Conservation (phyloP, 2,329 filamentous ascomycete genomes). For the Paracorniculantispora psalliotae region DNA sequence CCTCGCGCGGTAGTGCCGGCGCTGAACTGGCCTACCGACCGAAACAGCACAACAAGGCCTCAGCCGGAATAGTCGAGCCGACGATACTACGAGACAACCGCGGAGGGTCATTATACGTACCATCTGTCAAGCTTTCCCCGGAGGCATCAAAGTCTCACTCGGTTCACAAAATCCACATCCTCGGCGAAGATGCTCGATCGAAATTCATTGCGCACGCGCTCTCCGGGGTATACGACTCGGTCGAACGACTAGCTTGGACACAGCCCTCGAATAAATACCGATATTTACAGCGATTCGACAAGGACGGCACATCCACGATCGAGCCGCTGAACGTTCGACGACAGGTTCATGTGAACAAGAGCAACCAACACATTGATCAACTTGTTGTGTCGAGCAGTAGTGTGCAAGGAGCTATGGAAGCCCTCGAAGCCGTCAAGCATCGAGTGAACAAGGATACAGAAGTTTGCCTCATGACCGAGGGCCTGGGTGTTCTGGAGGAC, state of each 20-base stretch:
- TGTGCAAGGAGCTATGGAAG: conserved; percentile 49
- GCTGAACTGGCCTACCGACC: conserved; percentile 9
- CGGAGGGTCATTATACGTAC: conserved; percentile 27
- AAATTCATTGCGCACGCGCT: conserved; percentile 38
- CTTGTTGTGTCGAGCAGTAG: conserved; percentile 63
- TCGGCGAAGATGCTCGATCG: conserved; percentile 37
- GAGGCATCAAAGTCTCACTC: conserved; percentile 27
- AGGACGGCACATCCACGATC: conserved; percentile 17
- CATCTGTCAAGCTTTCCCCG: conserved; percentile 32
- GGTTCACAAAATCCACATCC: conserved; percentile 37
- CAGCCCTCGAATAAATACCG: conserved; percentile 25
- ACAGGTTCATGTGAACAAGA: conserved; percentile 13
- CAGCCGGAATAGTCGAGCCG: conserved; percentile 19
- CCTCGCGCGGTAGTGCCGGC: neutral
- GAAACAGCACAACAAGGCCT: conserved; percentile 3
- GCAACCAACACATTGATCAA: conserved; percentile 58
- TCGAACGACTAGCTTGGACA: conserved; percentile 30
- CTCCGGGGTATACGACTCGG: conserved; percentile 36
- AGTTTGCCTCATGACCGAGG: conserved; percentile 72
- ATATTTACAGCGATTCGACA: conserved; percentile 23
- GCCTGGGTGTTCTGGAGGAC: conserved; percentile 77
- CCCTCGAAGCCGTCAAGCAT: conserved; percentile 56
- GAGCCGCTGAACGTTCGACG: conserved; percentile 11
- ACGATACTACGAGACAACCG: conserved; percentile 17
- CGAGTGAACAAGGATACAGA: conserved; percentile 65